Base-by-base conservation (phyloP, 2,329 filamentous ascomycete species). In the Pestalotiopsis sp. region DNA sequence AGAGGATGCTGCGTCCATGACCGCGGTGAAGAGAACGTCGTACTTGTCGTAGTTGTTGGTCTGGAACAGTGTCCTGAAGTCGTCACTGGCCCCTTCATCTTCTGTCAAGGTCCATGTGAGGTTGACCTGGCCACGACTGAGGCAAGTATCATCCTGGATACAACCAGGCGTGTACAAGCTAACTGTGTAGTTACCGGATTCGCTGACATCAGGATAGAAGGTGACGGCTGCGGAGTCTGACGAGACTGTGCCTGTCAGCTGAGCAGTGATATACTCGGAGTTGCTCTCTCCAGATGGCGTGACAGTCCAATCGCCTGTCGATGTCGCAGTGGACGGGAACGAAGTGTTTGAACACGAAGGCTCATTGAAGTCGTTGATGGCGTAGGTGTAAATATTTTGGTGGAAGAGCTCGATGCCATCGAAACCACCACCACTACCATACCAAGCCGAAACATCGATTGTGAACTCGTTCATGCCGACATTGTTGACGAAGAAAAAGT, bases 31-130 rank as follows among this genome's bases (percentile, higher is more conserved):
- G 69, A 99, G 90, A 73, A 93, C 91, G 77, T 99, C 96, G 77
- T 97, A 98, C 80, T 99, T 99, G 84, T 98, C 95, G 79, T 91
- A 97, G 78, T 97, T 88, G 81, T 99, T 99, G 20, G 95, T 97
- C 80, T 99, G 96, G 78, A 88, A 97, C 7, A 98, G 83, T 0
- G 88, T 86, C 0, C 85, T 89, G 36, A 88, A 80, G 13, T 38
- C 36, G 20, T 59, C 36, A 78, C 65, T 82, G 73, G 74, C 80
- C 76, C 68, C 81, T 75, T 77, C 85, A 12, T 71, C 75, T 73
- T 83, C 81, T 2, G 89, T 87, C 83, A 96, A 90, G 27, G 85
- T 86, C 41, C 90, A 93, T 1, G 92, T 95, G 66, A 99, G 86
- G 73, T 94, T 94, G 68, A 98, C 91, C 75, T 90, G 88, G 17